phyloP scores from a whole-genome alignment of 192 early-diverging fungal species.

The Coemansia sp. region DNA sequence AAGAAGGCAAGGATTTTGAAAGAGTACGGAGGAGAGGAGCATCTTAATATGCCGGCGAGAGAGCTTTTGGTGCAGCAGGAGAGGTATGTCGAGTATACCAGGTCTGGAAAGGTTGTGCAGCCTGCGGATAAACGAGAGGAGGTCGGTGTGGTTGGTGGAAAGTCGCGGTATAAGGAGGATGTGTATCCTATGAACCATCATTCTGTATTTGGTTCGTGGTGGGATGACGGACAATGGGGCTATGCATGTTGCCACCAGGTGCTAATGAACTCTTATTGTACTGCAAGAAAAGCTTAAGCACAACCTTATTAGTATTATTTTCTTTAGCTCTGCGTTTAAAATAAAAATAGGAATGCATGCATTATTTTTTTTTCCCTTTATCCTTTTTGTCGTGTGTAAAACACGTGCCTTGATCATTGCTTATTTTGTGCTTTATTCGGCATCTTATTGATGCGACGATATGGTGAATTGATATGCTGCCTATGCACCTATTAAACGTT shows the following conservation, averaged over 20 bases:
- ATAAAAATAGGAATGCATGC: not conserved
- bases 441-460: too few relatives aligned
- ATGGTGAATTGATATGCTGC: too few relatives aligned
- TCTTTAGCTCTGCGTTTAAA: not conserved
- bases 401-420: too few relatives aligned
- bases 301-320: not conserved
- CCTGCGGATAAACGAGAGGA: too few relatives aligned
- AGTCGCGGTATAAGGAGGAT: slow-evolving; percentile 91
- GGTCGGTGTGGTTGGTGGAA: slow-evolving; percentile 2
- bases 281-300: slow-evolving; percentile 33
- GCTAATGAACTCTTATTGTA: slow-evolving; percentile 84
- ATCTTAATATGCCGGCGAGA: slow-evolving; percentile 83
- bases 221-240: slow-evolving; percentile 94
- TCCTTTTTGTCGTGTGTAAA: not conserved
- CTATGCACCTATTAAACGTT: too few relatives aligned
- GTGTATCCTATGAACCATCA: slow-evolving; percentile 80
- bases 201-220: slow-evolving; percentile 92
- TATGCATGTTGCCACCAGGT: slow-evolving; percentile 90
- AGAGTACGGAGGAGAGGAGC: slow-evolving; percentile 94
- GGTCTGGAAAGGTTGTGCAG: slow-evolving; percentile 83
- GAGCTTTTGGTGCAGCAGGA: slow-evolving; percentile 93
- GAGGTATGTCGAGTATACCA: slow-evolving; percentile 94
- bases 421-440: not conserved
- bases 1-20: slow-evolving; percentile 75
- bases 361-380: not conserved